Evolutionary conservation across 1,139 yeast species (phyloP), one percentile per base, ranked within the genome.

Genomic region (Candida gigantensis): DNA sequence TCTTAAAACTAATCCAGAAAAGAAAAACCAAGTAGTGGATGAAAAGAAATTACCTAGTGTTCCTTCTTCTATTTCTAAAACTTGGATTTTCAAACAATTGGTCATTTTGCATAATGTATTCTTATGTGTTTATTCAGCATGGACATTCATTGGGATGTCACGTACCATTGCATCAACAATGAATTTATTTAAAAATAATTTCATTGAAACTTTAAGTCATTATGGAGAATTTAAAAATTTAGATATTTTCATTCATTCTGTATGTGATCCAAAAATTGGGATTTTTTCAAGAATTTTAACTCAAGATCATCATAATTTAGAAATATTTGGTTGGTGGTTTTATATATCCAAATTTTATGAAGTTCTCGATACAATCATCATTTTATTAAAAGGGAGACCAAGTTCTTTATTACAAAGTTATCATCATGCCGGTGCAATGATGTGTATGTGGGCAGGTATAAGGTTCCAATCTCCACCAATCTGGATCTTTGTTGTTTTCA

Each of bases 371-470:
- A 83, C 90, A 5, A 58, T 76, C 30, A 77, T 83, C 48, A 83
- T 83, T 44, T 68, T 83, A 40, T 68, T 81, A 43, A 83, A 83
- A 60, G 90, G 90, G 32, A 72, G 75, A 55, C 84, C 82, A 27
- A 77, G 86, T 10, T 77, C 84, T 4, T 62, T 83, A 45, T 68
- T 83, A 50, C 90, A 83, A 60, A 79, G 86, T 43, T 83, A 83
- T 59, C 90, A 83, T 56, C 92, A 84, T 56, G 78, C 90, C 2
- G 92, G 90, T 26, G 92, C 92, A 34, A 83, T 83, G 83, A 67
- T 83, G 64, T 81, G 87, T 48, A 83, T 83, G 90, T 83, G 89
- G 89, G 78, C 85, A 3, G 92, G 90, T 3, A 75, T 81, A 40
- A 65, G 90, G 40, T 84, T 65, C 57, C 77, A 77, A 40, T 76